These are phyloP conservation scores for Calocybe gangraenosa DNA, from an alignment of 768 basidiomycete species.

Conservation along the genomic window DNA sequence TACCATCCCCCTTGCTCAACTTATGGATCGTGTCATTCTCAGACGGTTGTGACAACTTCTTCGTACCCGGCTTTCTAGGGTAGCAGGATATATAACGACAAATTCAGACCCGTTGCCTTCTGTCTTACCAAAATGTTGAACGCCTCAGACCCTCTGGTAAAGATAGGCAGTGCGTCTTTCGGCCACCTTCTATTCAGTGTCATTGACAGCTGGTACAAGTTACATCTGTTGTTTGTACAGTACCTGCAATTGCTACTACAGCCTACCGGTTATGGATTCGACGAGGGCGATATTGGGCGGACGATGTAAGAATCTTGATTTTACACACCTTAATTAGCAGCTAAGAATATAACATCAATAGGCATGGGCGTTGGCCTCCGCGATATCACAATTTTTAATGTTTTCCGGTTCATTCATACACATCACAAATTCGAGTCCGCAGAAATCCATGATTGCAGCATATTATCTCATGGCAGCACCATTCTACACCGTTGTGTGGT, in stretches of 20 bases:
- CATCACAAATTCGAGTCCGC: conserved; percentile 17
- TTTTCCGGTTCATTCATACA: conserved; percentile 26
- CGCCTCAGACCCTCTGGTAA: conserved; percentile 3
- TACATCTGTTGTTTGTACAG: conserved; percentile 27
- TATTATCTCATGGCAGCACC: conserved; percentile 32
- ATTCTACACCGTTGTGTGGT: conserved; percentile 40
- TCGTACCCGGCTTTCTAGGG: background rate
- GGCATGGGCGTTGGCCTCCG: conserved; percentile 27
- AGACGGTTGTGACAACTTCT: too few relatives aligned
- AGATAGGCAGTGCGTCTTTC: conserved; percentile 11
- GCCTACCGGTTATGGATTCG: conserved; percentile 27
- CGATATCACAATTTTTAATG: conserved; percentile 23
- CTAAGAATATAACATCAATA: conserved; percentile 3
- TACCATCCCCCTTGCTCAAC: too few relatives aligned
- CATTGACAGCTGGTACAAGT: conserved; percentile 17
- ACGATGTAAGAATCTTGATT: conserved; percentile 25
- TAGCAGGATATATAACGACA: background rate
- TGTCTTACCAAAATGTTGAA: conserved; percentile 4
- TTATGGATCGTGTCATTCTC: too few relatives aligned
- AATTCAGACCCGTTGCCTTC: background rate
- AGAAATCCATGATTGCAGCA: conserved; percentile 16
- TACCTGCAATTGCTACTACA: conserved; percentile 27
- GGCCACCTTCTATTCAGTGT: background rate
- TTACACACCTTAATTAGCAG: background rate
- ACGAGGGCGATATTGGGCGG: conserved; percentile 28